Base-by-base conservation (phyloP, 1,284 basidiomycete genomes). In the Cryptococcus jaspeensis region DNA sequence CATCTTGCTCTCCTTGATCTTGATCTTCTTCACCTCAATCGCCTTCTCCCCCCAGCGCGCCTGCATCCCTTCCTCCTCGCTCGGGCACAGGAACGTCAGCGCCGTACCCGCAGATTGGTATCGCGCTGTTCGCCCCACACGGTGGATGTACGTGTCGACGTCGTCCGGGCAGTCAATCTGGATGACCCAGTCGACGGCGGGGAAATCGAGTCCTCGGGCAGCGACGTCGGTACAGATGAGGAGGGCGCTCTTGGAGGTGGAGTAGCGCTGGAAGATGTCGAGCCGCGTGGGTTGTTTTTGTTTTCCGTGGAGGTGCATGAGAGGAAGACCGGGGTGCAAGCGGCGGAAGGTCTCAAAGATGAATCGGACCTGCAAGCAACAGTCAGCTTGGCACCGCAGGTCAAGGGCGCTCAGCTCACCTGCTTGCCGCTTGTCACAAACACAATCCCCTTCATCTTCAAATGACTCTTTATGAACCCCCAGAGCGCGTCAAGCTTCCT, bases 161-260 rank as follows among this genome's bases (percentile, higher is more conserved):
- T 98, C 94, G 77, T 99, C 95, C 0, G 95, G 95, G 23, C 90
- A 92, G 75, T 99, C 95, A n/a, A 94, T 81, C 75, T 99, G 96
- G 37, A 99, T 77, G 12, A 99, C 95, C 95, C 96, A 99, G 75
- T 97, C 92, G 25, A 99, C 88, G 0, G 90, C 85, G 3, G 96
- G 94, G 75, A 99, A 99, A 78, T 99, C 96, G 57, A 99, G 82
- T 13, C 95, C 95, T 55, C 96, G 86, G 2, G 95, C 93, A 25
- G 96, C 95, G 64, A 99, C 89, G 74, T 99, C 95, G n/a, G 95
- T 99, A 36, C 92, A 92, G 69, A 97, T 87, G 37, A 96, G 81
- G 5, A 94, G 84, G 0, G 90, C 88, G 60, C 90, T 85, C 63
- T 87, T 86, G 53, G 86, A 86, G 1, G 84, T 80, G 2, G 87